Percentiles rank a stretch among this genome's conserved stretches.
phyloP scores from a whole-genome alignment of 192 early-diverging fungal species.

The Entomortierella beljakovae region DNA sequence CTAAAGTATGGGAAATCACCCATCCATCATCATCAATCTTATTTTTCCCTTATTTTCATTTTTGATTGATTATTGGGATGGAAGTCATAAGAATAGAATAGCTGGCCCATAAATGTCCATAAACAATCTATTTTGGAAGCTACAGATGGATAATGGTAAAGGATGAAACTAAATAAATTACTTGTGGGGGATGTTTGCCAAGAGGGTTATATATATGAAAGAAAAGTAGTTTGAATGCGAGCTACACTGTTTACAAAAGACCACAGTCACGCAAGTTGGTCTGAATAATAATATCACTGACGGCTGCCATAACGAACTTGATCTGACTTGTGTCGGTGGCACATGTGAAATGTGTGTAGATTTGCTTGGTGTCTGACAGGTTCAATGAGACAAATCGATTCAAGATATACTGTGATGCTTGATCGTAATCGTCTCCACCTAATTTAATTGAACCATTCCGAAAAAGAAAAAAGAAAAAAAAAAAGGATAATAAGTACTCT shows the following conservation, averaged over 20 bases:
- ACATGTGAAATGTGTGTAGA: conserved; percentile 91
- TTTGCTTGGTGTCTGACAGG: conserved; percentile 83
- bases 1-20: too few species aligned
- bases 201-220: too few species aligned
- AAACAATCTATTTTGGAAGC: too few species aligned
- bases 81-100: too few species aligned
- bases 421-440: conserved; percentile 79
- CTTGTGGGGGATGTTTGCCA: too few species aligned
- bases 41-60: too few species aligned
- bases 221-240: neutral
- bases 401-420: conserved; percentile 82
- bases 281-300: conserved; percentile 91
- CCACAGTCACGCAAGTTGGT: conserved; percentile 84
- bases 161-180: too few species aligned
- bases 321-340: conserved; percentile 90
- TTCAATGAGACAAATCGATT: conserved; percentile 86
- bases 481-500: neutral
- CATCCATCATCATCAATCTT: too few species aligned
- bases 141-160: too few species aligned
- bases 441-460: too few species aligned
- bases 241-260: conserved; percentile 69
- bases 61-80: too few species aligned
- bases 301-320: conserved; percentile 91
- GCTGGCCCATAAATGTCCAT: too few species aligned
- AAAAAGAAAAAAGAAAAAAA: neutral